Evolutionary conservation across 805 yeast genomes (phyloP).

Genomic region (Cephaloascus albidus): DNA sequence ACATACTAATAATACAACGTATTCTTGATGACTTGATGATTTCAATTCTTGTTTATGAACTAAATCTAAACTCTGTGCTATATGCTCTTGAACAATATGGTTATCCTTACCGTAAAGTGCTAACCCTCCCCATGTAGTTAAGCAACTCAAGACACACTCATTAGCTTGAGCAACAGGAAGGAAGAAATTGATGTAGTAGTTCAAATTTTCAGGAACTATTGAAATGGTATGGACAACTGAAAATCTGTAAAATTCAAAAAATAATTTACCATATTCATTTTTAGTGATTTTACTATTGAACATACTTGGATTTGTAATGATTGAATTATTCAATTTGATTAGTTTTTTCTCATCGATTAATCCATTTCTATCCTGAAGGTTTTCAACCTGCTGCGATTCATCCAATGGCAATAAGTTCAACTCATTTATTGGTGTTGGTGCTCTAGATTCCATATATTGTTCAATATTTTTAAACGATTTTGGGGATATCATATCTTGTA

Average conservation of each 20-base stretch:
- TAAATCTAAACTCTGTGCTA: constrained; percentile 8
- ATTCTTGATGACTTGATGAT: constrained; percentile 7
- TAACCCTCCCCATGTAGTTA: constrained; percentile 56
- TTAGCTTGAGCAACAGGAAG: constrained; percentile 42
- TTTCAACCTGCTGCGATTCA: constrained; percentile 23
- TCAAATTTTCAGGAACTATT: constrained; percentile 36
- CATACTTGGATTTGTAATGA: not conserved
- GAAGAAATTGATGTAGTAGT: constrained; percentile 42
- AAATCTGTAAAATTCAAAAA: constrained; percentile 43
- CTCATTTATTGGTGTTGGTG: not conserved
- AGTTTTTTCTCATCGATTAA: constrained; percentile 14
- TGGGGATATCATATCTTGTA: not conserved
- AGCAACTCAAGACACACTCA: constrained; percentile 36
- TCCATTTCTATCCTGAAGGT: constrained; percentile 6
- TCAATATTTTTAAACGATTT: not conserved
- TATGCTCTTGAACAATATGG: constrained; percentile 13
- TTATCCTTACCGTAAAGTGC: constrained; percentile 19
- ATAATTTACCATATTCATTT: constrained; percentile 32
- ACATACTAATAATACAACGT: constrained; percentile 14
- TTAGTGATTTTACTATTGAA: constrained; percentile 8
- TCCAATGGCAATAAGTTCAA: constrained; percentile 15
- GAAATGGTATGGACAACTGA: constrained; percentile 37
- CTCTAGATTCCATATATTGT: not conserved
- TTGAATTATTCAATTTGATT: constrained; percentile 1
- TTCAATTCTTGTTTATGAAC: constrained; percentile 9